Base-by-base conservation (phyloP, 768 basidiomycete species). In the Leccinum obscurum region DNA sequence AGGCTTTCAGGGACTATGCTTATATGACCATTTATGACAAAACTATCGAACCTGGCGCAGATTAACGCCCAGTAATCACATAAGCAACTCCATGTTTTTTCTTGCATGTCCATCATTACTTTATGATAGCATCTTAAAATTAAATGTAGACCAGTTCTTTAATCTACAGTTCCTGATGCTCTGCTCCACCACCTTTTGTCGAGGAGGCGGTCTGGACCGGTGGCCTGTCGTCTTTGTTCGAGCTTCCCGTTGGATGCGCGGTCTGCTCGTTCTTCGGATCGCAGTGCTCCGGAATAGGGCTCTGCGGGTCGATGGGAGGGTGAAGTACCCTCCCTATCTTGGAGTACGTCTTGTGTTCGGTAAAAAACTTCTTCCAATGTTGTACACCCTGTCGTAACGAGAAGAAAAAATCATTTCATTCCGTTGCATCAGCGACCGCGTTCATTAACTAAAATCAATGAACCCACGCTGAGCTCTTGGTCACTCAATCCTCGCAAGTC, bases 351-450 rank as follows among this genome's bases (percentile, higher is more conserved):
- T 90, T 86, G 73, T 93, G 90, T 9, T 91, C 84, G 1, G 79
- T 75, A 68, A 95, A 98, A 79, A 95, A 98, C 30, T 83, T 79
- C 76, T 94, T 95, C 95, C 95, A 98, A 64, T 95, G 87, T 52
- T 83, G 73, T 20, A 97, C 77, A 61, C 90, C 78, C 93, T 96
- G 58, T 55, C 48, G 46, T 37, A 46, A 35, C 34, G 13, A 3
- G 7, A 14, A 15, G 7, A 44, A 46, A 20, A 20, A 46, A 46
- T 20, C 44, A 46, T 46, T 46, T 46, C 44, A 46, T 20, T 46
- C 20, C 20, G 20, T 46, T 46, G 30, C 44, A 46, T 46, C 44
- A 46, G 6, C 44, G 20, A 11, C 44, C 20, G 32, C 7, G 17
- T 44, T 46, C 44, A 46, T 46, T 20, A 20, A 44, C 4, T 34